A percentile compares a stretch with the other conserved stretches of the same genome.
Conservation (phyloP, 2,329 filamentous ascomycete genomes). For the Pseudogymnoascus sp. region DNA sequence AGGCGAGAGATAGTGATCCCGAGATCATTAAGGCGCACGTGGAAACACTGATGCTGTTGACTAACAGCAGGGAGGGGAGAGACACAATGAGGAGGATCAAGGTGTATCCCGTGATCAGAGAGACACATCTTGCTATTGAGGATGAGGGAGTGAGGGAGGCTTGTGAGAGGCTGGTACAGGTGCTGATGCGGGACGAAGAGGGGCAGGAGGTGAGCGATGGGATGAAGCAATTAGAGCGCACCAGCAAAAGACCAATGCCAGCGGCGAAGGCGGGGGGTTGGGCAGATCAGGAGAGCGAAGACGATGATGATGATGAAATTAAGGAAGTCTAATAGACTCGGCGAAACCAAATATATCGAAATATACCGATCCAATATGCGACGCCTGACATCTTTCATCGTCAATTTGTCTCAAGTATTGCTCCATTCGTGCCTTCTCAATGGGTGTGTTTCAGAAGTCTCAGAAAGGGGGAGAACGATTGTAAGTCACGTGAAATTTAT, state of each 20-base stretch:
- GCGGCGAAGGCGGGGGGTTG: conserved; percentile 11
- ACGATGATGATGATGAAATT: conserved; percentile 27
- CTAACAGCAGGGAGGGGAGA: conserved; percentile 66
- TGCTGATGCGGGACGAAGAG: conserved; percentile 29
- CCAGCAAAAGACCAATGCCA: conserved; percentile 7
- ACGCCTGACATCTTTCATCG: not conserved
- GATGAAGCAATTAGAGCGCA: conserved; percentile 21
- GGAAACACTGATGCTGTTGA: conserved; percentile 78
- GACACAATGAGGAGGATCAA: conserved; percentile 67
- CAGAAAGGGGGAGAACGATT: not conserved
- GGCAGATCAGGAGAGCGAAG: conserved; percentile 18
- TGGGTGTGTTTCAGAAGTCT: conserved; percentile 6
- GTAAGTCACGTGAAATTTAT: not conserved
- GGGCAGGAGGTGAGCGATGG: conserved; percentile 21
- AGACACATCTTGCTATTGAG: conserved; percentile 70
- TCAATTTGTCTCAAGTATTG: not conserved
- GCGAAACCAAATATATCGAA: not conserved
- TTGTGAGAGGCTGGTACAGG: conserved; percentile 83
- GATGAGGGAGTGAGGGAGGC: conserved; percentile 75
- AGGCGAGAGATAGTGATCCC: conserved; percentile 69
- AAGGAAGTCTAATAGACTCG: conserved; percentile 23
- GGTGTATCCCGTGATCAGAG: conserved; percentile 82
- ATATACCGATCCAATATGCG: not conserved
- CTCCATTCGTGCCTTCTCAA: not conserved
- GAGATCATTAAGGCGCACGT: conserved; percentile 79